A percentile compares a stretch with the other conserved stretches of the same genome.
phyloP scores from a whole-genome alignment of 495 filamentous ascomycete genomes.

The Glutinoglossum americanum region DNA sequence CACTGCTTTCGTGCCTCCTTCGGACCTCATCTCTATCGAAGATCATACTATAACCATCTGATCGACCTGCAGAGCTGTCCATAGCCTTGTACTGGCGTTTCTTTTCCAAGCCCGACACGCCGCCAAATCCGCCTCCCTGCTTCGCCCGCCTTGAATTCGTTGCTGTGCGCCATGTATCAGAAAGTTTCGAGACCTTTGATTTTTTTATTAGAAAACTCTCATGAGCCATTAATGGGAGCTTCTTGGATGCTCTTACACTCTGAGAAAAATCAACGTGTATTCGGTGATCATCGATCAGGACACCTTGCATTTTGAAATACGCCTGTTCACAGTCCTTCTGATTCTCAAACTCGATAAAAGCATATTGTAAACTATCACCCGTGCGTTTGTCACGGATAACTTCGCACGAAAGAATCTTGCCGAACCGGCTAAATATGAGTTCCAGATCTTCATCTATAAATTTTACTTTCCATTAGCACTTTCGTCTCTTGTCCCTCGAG shows the following conservation, averaged over 20 bases:
- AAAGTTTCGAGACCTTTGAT: constrained; percentile 49
- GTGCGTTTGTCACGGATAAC: constrained; percentile 89
- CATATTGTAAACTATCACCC: constrained; percentile 87
- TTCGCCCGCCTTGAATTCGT: constrained; percentile 66
- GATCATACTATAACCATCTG: constrained; percentile 51
- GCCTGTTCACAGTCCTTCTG: constrained; percentile 85
- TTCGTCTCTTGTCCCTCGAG: no score
- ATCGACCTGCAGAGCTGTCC: constrained; percentile 23
- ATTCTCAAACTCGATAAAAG: constrained; percentile 91
- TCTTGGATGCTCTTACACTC: constrained; percentile 35
- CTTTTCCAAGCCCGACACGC: constrained; percentile 67
- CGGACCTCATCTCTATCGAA: constrained; percentile 53
- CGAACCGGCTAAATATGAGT: constrained; percentile 91
- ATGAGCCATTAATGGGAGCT: background rate
- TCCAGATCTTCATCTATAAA: constrained; percentile 66
- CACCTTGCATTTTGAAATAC: constrained; percentile 95
- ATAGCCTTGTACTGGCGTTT: constrained; percentile 71
- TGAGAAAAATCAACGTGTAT: constrained; percentile 99
- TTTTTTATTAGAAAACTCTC: constrained; percentile 12
- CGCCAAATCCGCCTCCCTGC: constrained; percentile 68
- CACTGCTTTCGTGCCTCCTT: constrained; percentile 8
- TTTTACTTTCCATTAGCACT: background rate
- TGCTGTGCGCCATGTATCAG: constrained; percentile 71
- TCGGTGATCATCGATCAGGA: constrained; percentile 89
- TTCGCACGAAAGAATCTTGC: constrained; percentile 86